Conservation (phyloP, 345 rosid genomes). For the Tarenaya hassleriana region DNA sequence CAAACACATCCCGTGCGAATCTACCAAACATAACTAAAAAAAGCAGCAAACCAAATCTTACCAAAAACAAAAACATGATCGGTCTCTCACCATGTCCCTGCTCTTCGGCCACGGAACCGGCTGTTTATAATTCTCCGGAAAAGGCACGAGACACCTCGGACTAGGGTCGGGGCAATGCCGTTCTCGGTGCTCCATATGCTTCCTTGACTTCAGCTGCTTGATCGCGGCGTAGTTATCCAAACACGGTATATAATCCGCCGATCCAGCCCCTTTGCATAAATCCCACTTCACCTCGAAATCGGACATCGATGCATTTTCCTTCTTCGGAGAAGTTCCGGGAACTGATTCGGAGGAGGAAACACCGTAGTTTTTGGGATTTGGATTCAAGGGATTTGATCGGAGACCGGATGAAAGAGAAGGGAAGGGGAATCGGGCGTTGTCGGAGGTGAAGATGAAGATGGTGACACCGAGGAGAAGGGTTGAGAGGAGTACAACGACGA, state of each 20-base stretch:
- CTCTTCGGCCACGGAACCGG: constrained; percentile 88
- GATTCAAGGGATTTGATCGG: constrained; percentile 25
- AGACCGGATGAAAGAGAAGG: constrained; percentile 32
- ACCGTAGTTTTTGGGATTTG: constrained; percentile 13
- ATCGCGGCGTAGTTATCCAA: constrained; percentile 61
- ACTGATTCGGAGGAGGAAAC: constrained; percentile 16
- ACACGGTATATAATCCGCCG: constrained; percentile 78
- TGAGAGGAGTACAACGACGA: constrained; percentile 42
- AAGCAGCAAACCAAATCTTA: constrained; percentile 31
- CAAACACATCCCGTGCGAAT: background rate
- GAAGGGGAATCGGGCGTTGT: constrained; percentile 24
- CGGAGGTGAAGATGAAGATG: constrained; percentile 36
- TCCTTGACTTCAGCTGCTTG: constrained; percentile 52
- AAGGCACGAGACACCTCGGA: constrained; percentile 64
- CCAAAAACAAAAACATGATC: constrained; percentile 37
- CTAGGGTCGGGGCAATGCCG: constrained; percentile 72
- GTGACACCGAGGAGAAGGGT: constrained; percentile 35
- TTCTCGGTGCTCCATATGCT: constrained; percentile 89
- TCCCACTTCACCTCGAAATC: constrained; percentile 41
- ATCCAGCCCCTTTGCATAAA: constrained; percentile 38
- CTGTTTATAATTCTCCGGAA: constrained; percentile 57
- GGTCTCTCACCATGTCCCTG: constrained; percentile 97
- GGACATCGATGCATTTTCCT: constrained; percentile 1
- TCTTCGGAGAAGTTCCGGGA: constrained; percentile 12
- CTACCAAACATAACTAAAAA: background rate